A percentile compares a stretch with the other conserved stretches of the same genome.
phyloP scores from a whole-genome alignment of 2,329 filamentous ascomycete species.

The Hypoxylon rubiginosum region DNA sequence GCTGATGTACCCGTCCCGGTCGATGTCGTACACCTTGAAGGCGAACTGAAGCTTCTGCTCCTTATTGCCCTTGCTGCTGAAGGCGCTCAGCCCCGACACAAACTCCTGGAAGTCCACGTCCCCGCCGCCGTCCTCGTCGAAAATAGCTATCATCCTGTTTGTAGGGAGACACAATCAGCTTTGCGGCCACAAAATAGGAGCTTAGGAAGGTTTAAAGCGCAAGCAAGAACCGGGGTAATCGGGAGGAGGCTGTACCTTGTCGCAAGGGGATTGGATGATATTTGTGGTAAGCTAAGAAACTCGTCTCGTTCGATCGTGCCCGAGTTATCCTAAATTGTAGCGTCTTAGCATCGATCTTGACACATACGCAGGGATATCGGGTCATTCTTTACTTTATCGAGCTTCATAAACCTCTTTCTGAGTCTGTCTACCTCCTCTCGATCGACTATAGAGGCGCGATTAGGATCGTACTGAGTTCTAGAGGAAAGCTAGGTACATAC shows the following conservation, averaged over 20 bases:
- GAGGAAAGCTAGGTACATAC: constrained; percentile 64
- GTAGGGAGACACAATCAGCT: constrained; percentile 10
- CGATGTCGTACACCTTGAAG: constrained; percentile 99
- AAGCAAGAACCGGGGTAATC: constrained; percentile 5
- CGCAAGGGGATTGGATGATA: constrained; percentile 96
- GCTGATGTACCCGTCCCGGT: constrained; percentile 97
- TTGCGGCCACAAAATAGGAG: neutral
- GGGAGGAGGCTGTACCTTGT: constrained; percentile 74
- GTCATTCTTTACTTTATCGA: constrained; percentile 82
- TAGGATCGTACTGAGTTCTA: constrained; percentile 27
- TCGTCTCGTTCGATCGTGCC: constrained; percentile 99
- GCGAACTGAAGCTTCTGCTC: constrained; percentile 98
- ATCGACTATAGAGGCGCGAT: constrained; percentile 75
- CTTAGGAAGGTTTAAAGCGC: neutral
- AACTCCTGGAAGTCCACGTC: constrained; percentile 99
- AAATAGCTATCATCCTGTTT: constrained; percentile 95
- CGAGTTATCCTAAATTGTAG: constrained; percentile 82
- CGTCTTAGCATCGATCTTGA: constrained; percentile 27
- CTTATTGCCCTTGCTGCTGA: constrained; percentile 98
- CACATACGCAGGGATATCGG: neutral
- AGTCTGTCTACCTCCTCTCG: constrained; percentile 96
- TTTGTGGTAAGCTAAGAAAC: constrained; percentile 96
- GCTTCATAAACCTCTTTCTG: constrained; percentile 98
- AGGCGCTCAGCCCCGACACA: constrained; percentile 92
- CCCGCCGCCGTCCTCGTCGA: constrained; percentile 97